Base-by-base conservation (phyloP, 331 rosid genomes). In the Telfairia occidentalis region DNA sequence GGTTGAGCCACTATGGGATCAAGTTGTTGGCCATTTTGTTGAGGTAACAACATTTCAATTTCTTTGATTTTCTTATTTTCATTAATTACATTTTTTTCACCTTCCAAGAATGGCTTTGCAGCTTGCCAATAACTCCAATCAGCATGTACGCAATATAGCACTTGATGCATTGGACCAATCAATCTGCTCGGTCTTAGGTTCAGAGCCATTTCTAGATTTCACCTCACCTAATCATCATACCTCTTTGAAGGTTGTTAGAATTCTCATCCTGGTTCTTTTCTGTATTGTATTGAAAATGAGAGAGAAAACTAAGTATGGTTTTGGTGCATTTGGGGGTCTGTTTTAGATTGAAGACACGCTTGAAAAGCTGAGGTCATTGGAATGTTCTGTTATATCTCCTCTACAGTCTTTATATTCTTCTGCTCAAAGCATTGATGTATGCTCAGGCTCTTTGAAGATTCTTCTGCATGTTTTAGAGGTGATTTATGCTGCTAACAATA, bases 381-480 rank as follows among this genome's bases (percentile, higher is more conserved):
- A 91, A 79, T 91, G 94, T 79, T 88, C 95, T 78, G 87, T 84
- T 84, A 85, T 93, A 85, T 91, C 96, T 76, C 95, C 96, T 0
- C 78, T 93, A 15, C 85, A 88, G 86, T 87, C 86, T 87, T 94
- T 93, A 46, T 93, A 91, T 82, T 86, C 82, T 77, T 89, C 98
- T 80, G 84, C 88, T 75, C 88, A 89, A 82, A 88, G 84, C 79
- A 79, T 85, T 76, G 98, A 91, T 82, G 87, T 84, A 37, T 96
- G 86, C 75, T 67, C 80, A 81, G 97, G 98, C 63, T 91, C 98
- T 64, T 83, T 94, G 85, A 94, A 89, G 86, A 91, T 94, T 86
- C 97, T 94, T 71, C 92, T 91, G 82, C 98, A 94, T 87, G 95
- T 87, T 83, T 85, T 91, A 71, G 98, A 94, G 98, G 97, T 94